These are phyloP conservation scores for Anisodus acutangulus DNA, from an alignment of 257 asterid species.

Conservation along the genomic window DNA sequence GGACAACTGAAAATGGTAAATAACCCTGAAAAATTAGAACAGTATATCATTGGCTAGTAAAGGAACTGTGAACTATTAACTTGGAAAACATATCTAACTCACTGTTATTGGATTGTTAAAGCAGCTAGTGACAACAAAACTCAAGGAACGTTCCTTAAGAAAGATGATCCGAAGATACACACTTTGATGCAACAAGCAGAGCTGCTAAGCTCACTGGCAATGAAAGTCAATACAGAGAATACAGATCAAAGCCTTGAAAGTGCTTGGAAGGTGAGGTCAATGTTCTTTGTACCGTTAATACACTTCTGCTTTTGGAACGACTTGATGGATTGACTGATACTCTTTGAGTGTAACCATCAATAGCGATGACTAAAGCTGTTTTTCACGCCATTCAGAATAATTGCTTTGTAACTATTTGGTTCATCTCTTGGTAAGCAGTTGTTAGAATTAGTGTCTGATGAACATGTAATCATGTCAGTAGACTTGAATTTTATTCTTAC, in stretches of 20 bases:
- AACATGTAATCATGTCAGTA: background rate
- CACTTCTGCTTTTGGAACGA: background rate
- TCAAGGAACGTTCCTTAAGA: constrained; percentile 71
- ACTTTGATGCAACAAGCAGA: constrained; percentile 96
- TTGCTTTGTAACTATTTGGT: background rate
- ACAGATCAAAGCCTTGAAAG: constrained; percentile 79
- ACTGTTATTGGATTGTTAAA: constrained; percentile 23
- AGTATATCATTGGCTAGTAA: background rate
- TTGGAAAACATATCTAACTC: background rate
- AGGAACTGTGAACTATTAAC: background rate
- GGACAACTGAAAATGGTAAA: constrained; percentile 45
- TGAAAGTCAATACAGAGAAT: constrained; percentile 76
- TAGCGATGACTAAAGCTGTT: too few species aligned
- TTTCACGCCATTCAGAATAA: background rate
- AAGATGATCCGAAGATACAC: constrained; percentile 83
- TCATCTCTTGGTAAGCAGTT: background rate
- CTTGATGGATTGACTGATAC: background rate
- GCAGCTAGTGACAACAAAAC: constrained; percentile 58
- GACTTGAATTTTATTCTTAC: background rate
- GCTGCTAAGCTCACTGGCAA: constrained; percentile 88
- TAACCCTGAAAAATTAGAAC: background rate
- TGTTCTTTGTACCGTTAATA: background rate
- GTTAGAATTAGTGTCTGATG: background rate
- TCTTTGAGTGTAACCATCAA: too few species aligned
- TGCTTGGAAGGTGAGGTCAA: constrained; percentile 79